A percentile compares a stretch with the other conserved stretches of the same genome.
Evolutionary conservation across 257 asterid genomes (phyloP).

Genomic region (Capsicum pubescens): DNA sequence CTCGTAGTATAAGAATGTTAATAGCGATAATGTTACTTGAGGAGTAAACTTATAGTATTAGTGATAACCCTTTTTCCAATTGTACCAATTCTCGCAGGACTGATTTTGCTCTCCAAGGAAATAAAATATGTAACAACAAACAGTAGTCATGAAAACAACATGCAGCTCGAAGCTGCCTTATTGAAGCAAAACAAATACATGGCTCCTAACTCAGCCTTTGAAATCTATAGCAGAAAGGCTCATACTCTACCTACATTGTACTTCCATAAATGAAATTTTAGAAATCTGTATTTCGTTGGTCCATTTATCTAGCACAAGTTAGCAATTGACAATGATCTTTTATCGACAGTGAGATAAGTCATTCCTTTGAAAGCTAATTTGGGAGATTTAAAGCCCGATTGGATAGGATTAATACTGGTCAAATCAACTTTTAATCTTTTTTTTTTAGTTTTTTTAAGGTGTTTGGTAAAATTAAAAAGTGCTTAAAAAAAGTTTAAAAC

Average conservation of each 20-base stretch:
- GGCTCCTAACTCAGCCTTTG: neutral
- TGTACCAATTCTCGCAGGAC: neutral
- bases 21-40: neutral
- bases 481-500: no score
- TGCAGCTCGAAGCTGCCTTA: neutral
- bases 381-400: no score
- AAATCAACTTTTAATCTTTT: no score
- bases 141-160: neutral
- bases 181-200: slow-evolving; percentile 2
- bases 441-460: no score
- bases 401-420: no score
- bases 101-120: neutral
- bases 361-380: slow-evolving; percentile 10
- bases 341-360: neutral
- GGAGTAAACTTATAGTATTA: no score
- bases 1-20: neutral
- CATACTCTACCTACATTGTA: neutral
- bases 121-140: neutral
- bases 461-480: no score
- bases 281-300: neutral
- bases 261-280: neutral
- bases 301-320: neutral
- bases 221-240: neutral
- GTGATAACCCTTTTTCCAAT: neutral
- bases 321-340: neutral